Percentiles rank a stretch among this genome's conserved stretches.
phyloP scores from a whole-genome alignment of 306 rosid species.

The Corylus avellana region DNA sequence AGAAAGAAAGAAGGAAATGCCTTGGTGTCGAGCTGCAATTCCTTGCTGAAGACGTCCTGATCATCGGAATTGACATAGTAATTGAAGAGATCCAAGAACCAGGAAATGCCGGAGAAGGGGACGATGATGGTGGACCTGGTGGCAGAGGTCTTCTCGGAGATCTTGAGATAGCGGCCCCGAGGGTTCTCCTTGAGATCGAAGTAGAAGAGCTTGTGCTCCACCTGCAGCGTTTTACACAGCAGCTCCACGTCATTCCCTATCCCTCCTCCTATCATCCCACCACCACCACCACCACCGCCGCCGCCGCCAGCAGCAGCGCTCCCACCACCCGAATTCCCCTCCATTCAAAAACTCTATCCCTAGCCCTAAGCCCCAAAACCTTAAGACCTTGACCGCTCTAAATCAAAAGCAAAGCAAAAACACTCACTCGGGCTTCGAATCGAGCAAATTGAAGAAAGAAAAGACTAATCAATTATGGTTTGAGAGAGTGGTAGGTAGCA shows the following conservation, averaged over 20 bases:
- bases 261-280: slow-evolving; percentile 34
- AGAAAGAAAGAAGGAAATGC: slow-evolving; percentile 26
- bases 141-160: slow-evolving; percentile 97
- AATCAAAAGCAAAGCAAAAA: not conserved
- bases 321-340: slow-evolving; percentile 59
- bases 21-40: slow-evolving; percentile 97
- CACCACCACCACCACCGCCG: slow-evolving; percentile 23
- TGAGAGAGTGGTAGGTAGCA: not conserved
- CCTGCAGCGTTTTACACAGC: slow-evolving; percentile 94
- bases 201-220: slow-evolving; percentile 97
- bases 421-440: not conserved
- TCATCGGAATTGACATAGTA: slow-evolving; percentile 92
- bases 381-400: not conserved
- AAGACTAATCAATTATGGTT: not conserved
- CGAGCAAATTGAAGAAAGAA: not conserved
- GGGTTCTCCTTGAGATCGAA: slow-evolving; percentile 99
- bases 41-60: slow-evolving; percentile 94
- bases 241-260: slow-evolving; percentile 83
- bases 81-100: slow-evolving; percentile 98
- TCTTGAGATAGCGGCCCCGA: slow-evolving; percentile 93
- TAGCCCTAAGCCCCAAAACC: not conserved
- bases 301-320: not conserved
- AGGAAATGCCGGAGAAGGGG: slow-evolving; percentile 93
- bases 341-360: slow-evolving; percentile 43
- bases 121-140: slow-evolving; percentile 99